Evolutionary conservation across 1,284 basidiomycete genomes (phyloP).

Genomic region (Anthracocystis panici-leucophaei): DNA sequence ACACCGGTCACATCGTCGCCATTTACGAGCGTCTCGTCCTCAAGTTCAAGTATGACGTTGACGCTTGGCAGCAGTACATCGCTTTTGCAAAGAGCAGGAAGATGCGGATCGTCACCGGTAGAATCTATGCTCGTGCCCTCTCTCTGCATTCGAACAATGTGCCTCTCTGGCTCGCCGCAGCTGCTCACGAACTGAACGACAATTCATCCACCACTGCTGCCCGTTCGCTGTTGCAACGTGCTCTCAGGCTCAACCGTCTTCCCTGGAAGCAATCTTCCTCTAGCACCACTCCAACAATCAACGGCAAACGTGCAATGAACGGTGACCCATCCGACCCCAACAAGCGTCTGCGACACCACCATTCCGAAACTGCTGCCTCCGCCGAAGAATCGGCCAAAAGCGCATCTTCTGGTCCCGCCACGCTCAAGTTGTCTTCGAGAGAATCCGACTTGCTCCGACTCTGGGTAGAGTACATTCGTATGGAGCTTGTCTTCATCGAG

Average conservation of each 20-base stretch:
- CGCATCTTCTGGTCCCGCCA: slow-evolving; percentile 33
- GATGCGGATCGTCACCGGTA: slow-evolving; percentile 82
- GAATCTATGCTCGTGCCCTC: slow-evolving; percentile 76
- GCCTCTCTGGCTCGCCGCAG: slow-evolving; percentile 85
- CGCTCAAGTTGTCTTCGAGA: slow-evolving; percentile 38
- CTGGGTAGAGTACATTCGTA: slow-evolving; percentile 76
- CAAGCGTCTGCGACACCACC: slow-evolving; percentile 17
- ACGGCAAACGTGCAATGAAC: slow-evolving; percentile 21
- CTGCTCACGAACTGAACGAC: slow-evolving; percentile 84
- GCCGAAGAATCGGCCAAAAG: background rate
- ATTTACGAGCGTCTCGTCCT: slow-evolving; percentile 90
- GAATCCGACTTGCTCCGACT: slow-evolving; percentile 61
- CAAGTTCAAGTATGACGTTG: slow-evolving; percentile 88
- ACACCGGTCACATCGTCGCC: slow-evolving; percentile 80
- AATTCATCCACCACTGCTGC: slow-evolving; percentile 81
- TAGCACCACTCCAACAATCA: background rate
- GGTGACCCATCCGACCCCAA: slow-evolving; percentile 14
- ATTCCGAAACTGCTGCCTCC: background rate
- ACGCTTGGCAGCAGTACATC: slow-evolving; percentile 89
- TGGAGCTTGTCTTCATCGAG: slow-evolving; percentile 91
- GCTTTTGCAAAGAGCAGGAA: slow-evolving; percentile 83
- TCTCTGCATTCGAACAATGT: slow-evolving; percentile 86
- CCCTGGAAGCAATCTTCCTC: slow-evolving; percentile 27
- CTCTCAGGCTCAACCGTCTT: slow-evolving; percentile 74
- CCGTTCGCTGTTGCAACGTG: slow-evolving; percentile 85